A percentile compares a stretch with the other conserved stretches of the same genome.
These are phyloP conservation scores for Tylopilus cervinicoccineus DNA, from an alignment of 768 basidiomycete genomes.

Conservation along the genomic window DNA sequence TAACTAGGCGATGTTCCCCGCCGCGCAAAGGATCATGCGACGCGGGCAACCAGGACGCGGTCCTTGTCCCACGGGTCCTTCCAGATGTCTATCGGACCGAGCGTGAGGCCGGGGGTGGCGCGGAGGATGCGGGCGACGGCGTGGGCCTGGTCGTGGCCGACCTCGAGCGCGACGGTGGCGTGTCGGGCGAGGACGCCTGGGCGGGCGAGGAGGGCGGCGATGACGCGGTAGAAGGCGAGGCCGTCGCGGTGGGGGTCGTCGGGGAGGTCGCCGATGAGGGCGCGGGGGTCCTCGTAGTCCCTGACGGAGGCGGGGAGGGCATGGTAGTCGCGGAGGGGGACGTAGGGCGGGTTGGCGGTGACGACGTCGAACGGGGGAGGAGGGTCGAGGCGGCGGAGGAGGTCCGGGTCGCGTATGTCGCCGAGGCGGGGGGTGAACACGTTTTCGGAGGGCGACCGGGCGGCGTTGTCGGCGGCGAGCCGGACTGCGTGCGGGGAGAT, in stretches of 20 bases:
- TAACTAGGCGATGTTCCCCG: conserved; percentile 13
- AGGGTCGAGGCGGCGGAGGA: conserved; percentile 30
- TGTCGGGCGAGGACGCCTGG: conserved; percentile 47
- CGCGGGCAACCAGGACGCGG: conserved; percentile 62
- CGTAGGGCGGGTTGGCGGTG: conserved; percentile 87
- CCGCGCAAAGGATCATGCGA: conserved; percentile 23
- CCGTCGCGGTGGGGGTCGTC: conserved; percentile 37
- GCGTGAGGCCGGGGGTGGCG: conserved; percentile 38
- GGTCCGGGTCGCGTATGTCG: conserved; percentile 36
- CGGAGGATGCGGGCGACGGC: conserved; percentile 58
- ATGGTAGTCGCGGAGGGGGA: conserved; percentile 62
- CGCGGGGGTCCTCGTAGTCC: conserved; percentile 75
- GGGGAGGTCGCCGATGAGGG: conserved; percentile 72
- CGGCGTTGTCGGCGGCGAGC: conserved; percentile 46
- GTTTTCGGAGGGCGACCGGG: conserved; percentile 19
- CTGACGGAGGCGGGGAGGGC: conserved; percentile 64
- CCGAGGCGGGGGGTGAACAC: conserved; percentile 40
- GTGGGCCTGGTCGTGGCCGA: conserved; percentile 69
- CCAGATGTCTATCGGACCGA: conserved; percentile 59
- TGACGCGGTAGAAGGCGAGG: conserved; percentile 69
- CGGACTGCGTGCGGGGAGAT: conserved; percentile 55
- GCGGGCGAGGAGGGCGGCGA: conserved; percentile 55
- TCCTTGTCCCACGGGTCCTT: conserved; percentile 74
- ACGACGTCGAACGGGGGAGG: conserved; percentile 65
- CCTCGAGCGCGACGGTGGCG: conserved; percentile 71